Evolutionary conservation across 148 eudicot species (phyloP).

Genomic region (Rhododendron henanense): DNA sequence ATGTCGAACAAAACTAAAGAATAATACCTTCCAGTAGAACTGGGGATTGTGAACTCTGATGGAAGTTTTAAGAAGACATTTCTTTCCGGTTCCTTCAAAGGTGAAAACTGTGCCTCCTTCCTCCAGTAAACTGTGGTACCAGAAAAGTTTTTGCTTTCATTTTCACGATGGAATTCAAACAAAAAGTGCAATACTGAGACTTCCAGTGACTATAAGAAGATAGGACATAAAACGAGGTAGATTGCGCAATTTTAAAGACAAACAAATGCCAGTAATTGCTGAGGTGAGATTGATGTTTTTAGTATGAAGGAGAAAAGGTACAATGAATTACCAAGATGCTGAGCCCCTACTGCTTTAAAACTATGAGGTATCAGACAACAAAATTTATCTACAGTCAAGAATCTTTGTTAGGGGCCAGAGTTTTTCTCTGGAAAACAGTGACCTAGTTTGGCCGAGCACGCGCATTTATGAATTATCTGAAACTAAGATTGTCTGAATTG

Average conservation of each 20-base stretch:
- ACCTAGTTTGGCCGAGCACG: background rate
- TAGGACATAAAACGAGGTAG: background rate
- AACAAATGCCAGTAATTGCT: background rate
- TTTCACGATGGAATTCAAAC: background rate
- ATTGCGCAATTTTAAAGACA: background rate
- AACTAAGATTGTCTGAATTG: background rate
- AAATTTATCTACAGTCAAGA: background rate
- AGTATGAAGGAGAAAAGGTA: background rate
- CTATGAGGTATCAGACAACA: background rate
- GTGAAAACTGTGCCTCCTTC: conserved; percentile 74
- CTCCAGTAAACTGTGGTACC: conserved; percentile 54
- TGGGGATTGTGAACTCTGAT: conserved; percentile 71
- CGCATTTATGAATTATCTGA: background rate
- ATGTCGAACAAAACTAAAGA: background rate
- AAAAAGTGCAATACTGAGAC: background rate
- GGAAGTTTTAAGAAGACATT: conserved; percentile 47
- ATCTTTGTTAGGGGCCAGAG: background rate
- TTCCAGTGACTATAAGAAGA: background rate
- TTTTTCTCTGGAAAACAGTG: background rate
- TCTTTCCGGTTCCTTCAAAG: conserved; percentile 55
- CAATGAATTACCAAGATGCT: background rate
- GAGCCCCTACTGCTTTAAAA: background rate
- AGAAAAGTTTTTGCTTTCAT: background rate
- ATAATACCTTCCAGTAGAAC: conserved; percentile 85
- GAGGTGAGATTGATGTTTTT: background rate